phyloP scores from a whole-genome alignment of 2,329 filamentous ascomycete genomes.

The Ophiognomonia clavigignenti-juglandacearum region DNA sequence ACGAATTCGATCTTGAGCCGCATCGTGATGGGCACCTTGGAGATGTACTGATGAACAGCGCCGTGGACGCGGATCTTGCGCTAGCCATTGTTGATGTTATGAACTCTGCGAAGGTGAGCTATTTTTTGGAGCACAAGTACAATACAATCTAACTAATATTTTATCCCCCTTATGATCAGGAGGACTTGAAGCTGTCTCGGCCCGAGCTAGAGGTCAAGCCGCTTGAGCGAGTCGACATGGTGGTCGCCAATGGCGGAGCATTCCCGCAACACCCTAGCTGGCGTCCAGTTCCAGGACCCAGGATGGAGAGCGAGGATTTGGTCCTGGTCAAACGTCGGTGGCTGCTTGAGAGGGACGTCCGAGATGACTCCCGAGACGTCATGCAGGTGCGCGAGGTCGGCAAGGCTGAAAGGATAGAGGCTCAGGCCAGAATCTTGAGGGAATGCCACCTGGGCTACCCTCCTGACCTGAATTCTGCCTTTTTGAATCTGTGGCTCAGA shows the following conservation, averaged over 20 bases:
- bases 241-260: neutral
- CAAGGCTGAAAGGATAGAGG: neutral
- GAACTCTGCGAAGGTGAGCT: neutral
- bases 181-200: neutral
- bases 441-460: neutral
- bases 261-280: neutral
- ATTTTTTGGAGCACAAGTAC: neutral
- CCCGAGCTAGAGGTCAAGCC: neutral
- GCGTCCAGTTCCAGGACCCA: neutral
- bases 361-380: slow-evolving; percentile 8
- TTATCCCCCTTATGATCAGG: neutral
- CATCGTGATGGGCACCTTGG: slow-evolving; percentile 9
- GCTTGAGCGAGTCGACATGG: slow-evolving; percentile 7
- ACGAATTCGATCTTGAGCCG: neutral
- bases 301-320: neutral
- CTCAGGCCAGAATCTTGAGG: neutral
- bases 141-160: neutral
- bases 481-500: neutral
- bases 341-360: slow-evolving; percentile 7
- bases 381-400: slow-evolving; percentile 5
- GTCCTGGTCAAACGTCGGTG: slow-evolving; percentile 1
- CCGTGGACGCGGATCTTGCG: slow-evolving; percentile 11
- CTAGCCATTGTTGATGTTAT: slow-evolving; percentile 11
- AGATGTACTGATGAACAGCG: slow-evolving; percentile 8
- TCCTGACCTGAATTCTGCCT: neutral